A percentile compares a stretch with the other conserved stretches of the same genome.
These are phyloP conservation scores for Colletotrichum liriopes DNA, from an alignment of 2,329 filamentous ascomycete species.

Conservation along the genomic window DNA sequence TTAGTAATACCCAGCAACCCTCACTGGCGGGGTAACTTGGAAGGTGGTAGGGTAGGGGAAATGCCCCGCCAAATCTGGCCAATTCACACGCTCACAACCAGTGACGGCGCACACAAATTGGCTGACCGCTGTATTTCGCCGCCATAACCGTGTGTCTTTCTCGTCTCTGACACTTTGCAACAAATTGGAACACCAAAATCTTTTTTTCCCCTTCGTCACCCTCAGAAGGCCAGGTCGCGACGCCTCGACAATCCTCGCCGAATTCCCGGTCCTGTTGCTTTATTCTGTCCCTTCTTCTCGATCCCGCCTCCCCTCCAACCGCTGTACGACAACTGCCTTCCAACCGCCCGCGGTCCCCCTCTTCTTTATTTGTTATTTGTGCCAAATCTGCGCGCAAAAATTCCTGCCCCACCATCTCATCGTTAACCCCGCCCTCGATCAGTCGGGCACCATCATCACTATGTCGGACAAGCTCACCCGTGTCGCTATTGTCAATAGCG, in stretches of 20 bases:
- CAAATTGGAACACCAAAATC: conserved; percentile 34
- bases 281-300: conserved; percentile 1
- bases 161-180: conserved; percentile 31
- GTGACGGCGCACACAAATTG: conserved; percentile 43
- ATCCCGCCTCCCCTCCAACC: background rate
- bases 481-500: conserved; percentile 98
- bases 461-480: conserved; percentile 97
- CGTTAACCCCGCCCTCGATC: conserved; percentile 42
- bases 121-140: conserved; percentile 43
- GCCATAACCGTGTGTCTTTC: conserved; percentile 30
- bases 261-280: conserved; percentile 29
- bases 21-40: conserved; percentile 35
- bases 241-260: conserved; percentile 35
- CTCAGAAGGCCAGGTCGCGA: conserved; percentile 41
- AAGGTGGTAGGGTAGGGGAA: conserved; percentile 36
- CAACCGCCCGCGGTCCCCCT: conserved; percentile 8
- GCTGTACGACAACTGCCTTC: conserved; percentile 1
- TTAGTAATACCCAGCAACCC: conserved; percentile 9
- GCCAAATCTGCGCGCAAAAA: conserved; percentile 27
- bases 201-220: conserved; percentile 24
- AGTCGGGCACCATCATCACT: conserved; percentile 53
- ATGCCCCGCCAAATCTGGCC: conserved; percentile 44
- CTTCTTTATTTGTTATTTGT: conserved; percentile 22
- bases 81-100: conserved; percentile 44
- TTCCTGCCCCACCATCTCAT: conserved; percentile 33